These are phyloP conservation scores for Allomyces macrogynus DNA, from an alignment of 192 early-diverging fungal genomes.

Conservation along the genomic window DNA sequence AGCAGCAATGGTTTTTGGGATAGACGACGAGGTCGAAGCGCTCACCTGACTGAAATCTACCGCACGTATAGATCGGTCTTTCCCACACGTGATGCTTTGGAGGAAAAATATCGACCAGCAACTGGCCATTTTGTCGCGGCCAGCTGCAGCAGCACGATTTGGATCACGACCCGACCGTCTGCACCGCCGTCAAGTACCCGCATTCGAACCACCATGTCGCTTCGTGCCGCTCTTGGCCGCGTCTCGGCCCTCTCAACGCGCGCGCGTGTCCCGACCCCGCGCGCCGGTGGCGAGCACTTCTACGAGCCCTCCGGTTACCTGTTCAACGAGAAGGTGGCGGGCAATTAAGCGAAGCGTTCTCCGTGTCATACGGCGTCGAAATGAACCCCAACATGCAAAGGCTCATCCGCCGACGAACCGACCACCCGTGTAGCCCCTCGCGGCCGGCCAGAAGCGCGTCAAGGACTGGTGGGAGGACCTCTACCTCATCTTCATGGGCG, in stretches of 20 bases:
- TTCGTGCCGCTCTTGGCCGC: neutral
- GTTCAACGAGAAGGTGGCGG: slow-evolving; percentile 49
- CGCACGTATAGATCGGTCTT: too few relatives aligned
- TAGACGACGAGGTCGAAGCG: too few relatives aligned
- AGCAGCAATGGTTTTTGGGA: too few relatives aligned
- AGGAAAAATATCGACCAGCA: too few relatives aligned
- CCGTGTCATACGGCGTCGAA: neutral
- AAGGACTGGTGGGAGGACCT: slow-evolving; percentile 55
- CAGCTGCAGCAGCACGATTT: too few relatives aligned
- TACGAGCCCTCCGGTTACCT: slow-evolving; percentile 57
- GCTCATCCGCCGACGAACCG: neutral
- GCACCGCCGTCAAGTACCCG: too few relatives aligned
- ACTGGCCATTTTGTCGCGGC: too few relatives aligned
- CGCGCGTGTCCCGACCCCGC: neutral
- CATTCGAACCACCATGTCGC: neutral
- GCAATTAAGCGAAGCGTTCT: neutral
- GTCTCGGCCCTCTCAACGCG: neutral
- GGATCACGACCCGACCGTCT: too few relatives aligned
- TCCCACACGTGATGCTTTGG: too few relatives aligned
- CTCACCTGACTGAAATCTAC: too few relatives aligned
- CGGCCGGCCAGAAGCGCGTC: slow-evolving; percentile 41
- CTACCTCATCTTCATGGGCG: slow-evolving; percentile 37
- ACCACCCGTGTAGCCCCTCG: slow-evolving; percentile 12
- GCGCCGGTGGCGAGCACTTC: slow-evolving; percentile 11
- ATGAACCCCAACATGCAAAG: neutral